These are phyloP conservation scores for Fusarium humuli DNA, from an alignment of 2,329 filamentous ascomycete genomes.

Conservation along the genomic window DNA sequence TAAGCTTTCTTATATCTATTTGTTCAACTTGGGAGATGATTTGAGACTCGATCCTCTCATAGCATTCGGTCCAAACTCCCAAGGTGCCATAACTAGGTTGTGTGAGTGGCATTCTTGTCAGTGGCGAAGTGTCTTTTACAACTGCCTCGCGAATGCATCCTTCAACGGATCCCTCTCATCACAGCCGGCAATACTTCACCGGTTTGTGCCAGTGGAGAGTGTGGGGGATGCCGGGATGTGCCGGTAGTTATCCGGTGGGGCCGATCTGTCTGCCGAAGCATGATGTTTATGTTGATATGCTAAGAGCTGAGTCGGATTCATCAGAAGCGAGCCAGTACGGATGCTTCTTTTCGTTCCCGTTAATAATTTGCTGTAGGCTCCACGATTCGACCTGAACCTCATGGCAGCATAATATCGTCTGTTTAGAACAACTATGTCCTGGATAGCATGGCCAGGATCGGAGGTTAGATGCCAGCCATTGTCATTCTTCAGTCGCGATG, in stretches of 20 bases:
- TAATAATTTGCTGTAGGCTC: not conserved
- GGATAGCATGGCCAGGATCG: not conserved
- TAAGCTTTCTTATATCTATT: not conserved
- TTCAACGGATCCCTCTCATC: not conserved
- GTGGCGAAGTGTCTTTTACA: not conserved
- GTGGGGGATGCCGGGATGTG: slow-evolving; percentile 18
- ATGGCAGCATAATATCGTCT: not conserved
- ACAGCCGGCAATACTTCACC: not conserved
- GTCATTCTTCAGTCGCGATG: slow-evolving; percentile 29
- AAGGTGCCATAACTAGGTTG: not conserved
- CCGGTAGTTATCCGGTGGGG: slow-evolving; percentile 29
- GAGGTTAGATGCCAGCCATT: not conserved
- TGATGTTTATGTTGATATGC: not conserved
- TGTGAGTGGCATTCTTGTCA: not conserved
- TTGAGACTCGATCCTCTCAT: not conserved
- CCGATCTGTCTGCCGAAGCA: slow-evolving; percentile 10
- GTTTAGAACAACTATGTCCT: not conserved
- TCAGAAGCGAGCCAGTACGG: not conserved
- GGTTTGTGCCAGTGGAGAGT: slow-evolving; percentile 10
- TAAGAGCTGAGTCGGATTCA: not conserved
- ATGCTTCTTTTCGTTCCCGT: not conserved
- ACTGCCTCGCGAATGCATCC: not conserved
- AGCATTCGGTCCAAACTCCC: not conserved
- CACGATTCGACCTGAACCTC: not conserved
- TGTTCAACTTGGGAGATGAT: not conserved